These are phyloP conservation scores for Leishmania tarentolae DNA, from an alignment of 208 protist species.

Conservation along the genomic window DNA sequence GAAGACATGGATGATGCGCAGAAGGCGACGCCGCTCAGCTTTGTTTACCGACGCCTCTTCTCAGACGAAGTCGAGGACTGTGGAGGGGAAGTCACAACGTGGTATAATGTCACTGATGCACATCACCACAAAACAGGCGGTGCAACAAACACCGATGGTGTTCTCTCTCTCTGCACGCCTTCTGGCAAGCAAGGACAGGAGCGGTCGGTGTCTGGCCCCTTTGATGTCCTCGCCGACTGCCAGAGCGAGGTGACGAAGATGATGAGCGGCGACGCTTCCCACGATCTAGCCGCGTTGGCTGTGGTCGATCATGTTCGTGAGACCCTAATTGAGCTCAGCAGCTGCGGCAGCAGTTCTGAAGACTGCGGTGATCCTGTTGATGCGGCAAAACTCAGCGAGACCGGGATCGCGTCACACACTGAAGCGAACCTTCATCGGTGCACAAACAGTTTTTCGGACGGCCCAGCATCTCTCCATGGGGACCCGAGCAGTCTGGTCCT, in stretches of 20 bases:
- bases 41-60: slow-evolving; percentile 7
- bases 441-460: neutral
- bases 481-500: neutral
- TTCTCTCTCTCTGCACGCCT: neutral
- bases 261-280: neutral
- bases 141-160: neutral
- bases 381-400: neutral
- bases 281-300: neutral
- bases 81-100: neutral
- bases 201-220: neutral
- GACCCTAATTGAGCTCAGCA: slow-evolving; percentile 27
- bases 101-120: neutral
- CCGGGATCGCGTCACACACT: neutral
- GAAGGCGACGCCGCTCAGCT: neutral
- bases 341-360: neutral
- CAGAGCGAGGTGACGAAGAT: neutral
- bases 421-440: neutral
- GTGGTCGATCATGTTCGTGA: neutral
- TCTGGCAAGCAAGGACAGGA: neutral
- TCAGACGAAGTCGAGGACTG: slow-evolving; percentile 3
- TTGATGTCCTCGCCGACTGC: neutral
- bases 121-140: neutral
- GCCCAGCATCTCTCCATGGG: neutral
- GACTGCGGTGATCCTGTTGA: neutral
- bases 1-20: neutral